A percentile compares a stretch with the other conserved stretches of the same genome.
Evolutionary conservation across 805 yeast genomes (phyloP).

Genomic region (Maudiozyma bulderi): DNA sequence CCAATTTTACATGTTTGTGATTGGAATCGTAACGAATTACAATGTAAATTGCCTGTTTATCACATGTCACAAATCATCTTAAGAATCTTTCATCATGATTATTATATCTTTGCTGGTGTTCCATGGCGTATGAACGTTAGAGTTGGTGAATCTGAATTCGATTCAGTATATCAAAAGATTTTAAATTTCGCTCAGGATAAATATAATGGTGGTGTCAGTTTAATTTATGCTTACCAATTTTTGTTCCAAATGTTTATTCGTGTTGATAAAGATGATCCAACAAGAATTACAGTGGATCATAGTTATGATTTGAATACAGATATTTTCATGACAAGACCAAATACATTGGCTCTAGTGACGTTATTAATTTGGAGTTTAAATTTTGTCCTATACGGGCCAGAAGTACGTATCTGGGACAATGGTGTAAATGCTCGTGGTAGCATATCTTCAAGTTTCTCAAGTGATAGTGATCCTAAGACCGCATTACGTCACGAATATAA

Average conservation of each 20-base stretch:
- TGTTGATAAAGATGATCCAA: constrained; percentile 5
- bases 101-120: constrained; percentile 71
- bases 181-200: constrained; percentile 18
- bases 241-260: constrained; percentile 50
- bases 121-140: constrained; percentile 69
- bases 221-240: constrained; percentile 52
- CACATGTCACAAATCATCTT: constrained; percentile 67
- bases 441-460: not conserved
- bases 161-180: constrained; percentile 40
- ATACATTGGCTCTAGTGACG: constrained; percentile 27
- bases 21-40: constrained; percentile 20
- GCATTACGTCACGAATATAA: not conserved
- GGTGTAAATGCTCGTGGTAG: not conserved
- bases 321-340: constrained; percentile 34
- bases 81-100: constrained; percentile 67
- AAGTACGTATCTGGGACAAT: constrained; percentile 27
- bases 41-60: constrained; percentile 55
- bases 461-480: not conserved
- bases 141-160: constrained; percentile 43
- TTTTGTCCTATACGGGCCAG: constrained; percentile 40
- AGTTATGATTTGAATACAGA: constrained; percentile 46
- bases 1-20: constrained; percentile 3
- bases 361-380: constrained; percentile 43
- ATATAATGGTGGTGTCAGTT: constrained; percentile 43
- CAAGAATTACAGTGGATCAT: constrained; percentile 14